Evolutionary conservation across 306 rosid species (phyloP).

Genomic region (Castanea sativa): DNA sequence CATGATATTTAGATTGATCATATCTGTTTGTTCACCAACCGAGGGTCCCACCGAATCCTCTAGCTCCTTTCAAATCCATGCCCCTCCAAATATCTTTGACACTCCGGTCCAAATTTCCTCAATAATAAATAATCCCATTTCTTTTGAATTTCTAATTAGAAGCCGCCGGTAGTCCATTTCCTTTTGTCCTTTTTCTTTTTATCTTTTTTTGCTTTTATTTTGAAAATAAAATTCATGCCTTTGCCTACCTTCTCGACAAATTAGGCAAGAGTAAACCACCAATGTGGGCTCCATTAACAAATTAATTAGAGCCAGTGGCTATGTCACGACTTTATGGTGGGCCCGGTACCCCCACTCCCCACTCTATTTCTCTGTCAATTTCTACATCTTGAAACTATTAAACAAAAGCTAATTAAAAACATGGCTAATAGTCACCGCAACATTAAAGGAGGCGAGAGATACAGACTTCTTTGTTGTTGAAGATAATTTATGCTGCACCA

Average conservation of each 20-base stretch:
- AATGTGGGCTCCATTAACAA: conserved; percentile 25
- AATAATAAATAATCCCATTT: not conserved
- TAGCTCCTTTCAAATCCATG: conserved; percentile 10
- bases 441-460: too few relatives aligned
- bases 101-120: not conserved
- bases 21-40: conserved; percentile 55
- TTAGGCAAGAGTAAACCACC: conserved; percentile 26
- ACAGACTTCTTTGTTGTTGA: too few relatives aligned
- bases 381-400: not conserved
- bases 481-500: too few relatives aligned
- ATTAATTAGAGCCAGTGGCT: conserved; percentile 16
- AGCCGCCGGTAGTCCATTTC: conserved; percentile 52
- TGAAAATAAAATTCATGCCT: conserved; percentile 3
- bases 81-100: not conserved
- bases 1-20: conserved; percentile 2
- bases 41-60: conserved; percentile 44
- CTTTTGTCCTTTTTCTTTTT: not conserved
- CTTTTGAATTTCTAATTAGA: conserved; percentile 1
- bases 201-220: not conserved
- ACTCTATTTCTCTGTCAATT: not conserved
- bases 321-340: conserved; percentile 29
- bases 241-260: conserved; percentile 6
- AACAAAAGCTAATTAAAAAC: not conserved
- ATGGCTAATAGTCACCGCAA: not conserved
- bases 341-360: conserved; percentile 6